Conservation (phyloP, 1,139 yeast genomes). For the Hanseniaspora sp. region DNA sequence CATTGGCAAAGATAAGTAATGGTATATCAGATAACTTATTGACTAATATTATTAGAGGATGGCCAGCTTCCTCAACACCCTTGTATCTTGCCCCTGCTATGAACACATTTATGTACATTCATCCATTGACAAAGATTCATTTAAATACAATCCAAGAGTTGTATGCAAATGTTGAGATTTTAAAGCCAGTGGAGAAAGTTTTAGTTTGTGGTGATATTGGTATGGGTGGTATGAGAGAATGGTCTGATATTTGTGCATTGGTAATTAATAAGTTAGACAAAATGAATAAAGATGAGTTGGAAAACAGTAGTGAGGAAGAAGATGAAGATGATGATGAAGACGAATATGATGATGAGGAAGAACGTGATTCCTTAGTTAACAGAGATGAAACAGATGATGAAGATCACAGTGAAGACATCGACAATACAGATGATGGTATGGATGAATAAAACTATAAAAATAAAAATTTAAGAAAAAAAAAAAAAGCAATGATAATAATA, state of each 20-base stretch:
- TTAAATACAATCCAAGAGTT: conserved; percentile 64
- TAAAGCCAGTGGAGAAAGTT: conserved; percentile 87
- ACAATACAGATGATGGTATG: conserved; percentile 20
- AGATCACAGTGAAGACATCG: conserved; percentile 25
- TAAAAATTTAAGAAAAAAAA: too few species aligned
- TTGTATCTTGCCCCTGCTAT: conserved; percentile 84
- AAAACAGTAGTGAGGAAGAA: conserved; percentile 22
- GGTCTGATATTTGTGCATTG: conserved; percentile 83
- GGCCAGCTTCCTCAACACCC: conserved; percentile 76
- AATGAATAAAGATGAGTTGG: conserved; percentile 16
- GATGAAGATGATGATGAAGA: conserved; percentile 22
- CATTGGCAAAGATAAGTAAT: conserved; percentile 76
- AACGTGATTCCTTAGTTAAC: conserved; percentile 26
- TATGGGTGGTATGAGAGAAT: conserved; percentile 91
- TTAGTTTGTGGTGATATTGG: conserved; percentile 78
- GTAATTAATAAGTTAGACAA: conserved; percentile 40
- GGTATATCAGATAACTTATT: conserved; percentile 83
- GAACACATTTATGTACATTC: conserved; percentile 83
- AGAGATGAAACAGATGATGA: conserved; percentile 28
- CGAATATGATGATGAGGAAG: conserved; percentile 24
- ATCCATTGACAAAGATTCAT: conserved; percentile 77
- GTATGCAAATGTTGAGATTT: conserved; percentile 82
- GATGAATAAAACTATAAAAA: conserved; percentile 16
- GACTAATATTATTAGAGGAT: conserved; percentile 80
- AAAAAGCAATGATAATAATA: too few species aligned